phyloP scores from a whole-genome alignment of 164 flowering plant species.

The Vitis amurensis region DNA sequence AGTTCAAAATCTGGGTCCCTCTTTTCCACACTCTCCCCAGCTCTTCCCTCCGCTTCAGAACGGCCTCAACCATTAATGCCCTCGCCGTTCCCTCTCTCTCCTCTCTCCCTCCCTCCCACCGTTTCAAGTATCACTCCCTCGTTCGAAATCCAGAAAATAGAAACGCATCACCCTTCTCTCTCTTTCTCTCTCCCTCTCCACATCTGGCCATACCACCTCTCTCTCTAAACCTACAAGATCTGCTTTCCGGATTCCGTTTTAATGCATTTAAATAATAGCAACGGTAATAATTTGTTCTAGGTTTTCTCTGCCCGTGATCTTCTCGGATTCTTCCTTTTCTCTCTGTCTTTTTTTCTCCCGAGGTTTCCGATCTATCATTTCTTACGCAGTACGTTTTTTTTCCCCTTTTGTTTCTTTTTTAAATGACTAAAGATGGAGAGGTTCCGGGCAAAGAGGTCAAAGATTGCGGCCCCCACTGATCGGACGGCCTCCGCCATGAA shows the following conservation, averaged over 20 bases:
- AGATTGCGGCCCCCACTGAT: slow-evolving; percentile 10
- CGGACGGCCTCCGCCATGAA: slow-evolving; percentile 9
- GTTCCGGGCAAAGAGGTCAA: slow-evolving; percentile 23
- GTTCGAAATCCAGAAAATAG: no score
- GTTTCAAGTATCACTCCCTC: background rate
- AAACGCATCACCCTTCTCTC: slow-evolving; percentile 1
- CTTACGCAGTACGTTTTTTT: slow-evolving; percentile 1
- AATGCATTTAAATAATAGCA: background rate
- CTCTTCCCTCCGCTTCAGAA: slow-evolving; percentile 3
- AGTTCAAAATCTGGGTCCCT: slow-evolving; percentile 21
- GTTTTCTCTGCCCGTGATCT: slow-evolving; percentile 5
- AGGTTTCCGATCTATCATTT: slow-evolving; percentile 23
- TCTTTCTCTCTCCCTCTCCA: background rate
- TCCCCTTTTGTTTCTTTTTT: background rate
- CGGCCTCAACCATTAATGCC: slow-evolving; percentile 1
- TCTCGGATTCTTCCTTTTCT: slow-evolving; percentile 16
- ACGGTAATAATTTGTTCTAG: background rate
- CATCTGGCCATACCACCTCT: no score
- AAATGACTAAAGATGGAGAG: slow-evolving; percentile 29
- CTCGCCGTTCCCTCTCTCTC: background rate
- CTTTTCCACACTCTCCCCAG: background rate
- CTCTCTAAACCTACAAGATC: no score
- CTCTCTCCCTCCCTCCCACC: background rate
- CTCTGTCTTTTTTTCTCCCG: slow-evolving; percentile 6
- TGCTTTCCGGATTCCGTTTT: background rate